Percentiles rank a stretch among this genome's conserved stretches.
These are phyloP conservation scores for Monilinia laxa DNA, from an alignment of 2,329 filamentous ascomycete genomes.

Conservation along the genomic window DNA sequence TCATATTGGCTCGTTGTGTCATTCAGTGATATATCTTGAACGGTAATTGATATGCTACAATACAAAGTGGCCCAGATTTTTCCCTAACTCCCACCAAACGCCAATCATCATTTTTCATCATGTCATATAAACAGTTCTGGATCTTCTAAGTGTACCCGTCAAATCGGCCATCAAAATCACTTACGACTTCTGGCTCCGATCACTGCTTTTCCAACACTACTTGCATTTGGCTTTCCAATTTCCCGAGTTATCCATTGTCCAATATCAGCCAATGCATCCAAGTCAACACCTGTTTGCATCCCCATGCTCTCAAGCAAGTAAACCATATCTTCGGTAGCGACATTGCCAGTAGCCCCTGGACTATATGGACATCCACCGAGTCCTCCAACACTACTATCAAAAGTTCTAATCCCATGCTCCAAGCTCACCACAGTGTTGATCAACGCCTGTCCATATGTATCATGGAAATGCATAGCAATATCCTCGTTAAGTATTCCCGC, in stretches of 20 bases:
- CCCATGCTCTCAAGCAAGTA: conserved; percentile 75
- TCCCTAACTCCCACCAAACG: conserved; percentile 8
- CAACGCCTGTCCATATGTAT: conserved; percentile 84
- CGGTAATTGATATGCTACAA: background rate
- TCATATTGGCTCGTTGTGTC: background rate
- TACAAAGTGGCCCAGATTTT: background rate
- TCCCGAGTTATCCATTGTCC: conserved; percentile 70
- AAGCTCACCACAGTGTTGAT: conserved; percentile 77
- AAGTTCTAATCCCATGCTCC: conserved; percentile 73
- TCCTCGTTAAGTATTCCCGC: conserved; percentile 69
- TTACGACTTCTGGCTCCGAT: conserved; percentile 46
- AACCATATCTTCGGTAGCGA: conserved; percentile 80
- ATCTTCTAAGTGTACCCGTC: background rate
- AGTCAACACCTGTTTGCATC: conserved; percentile 69
- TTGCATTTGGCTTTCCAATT: conserved; percentile 62
- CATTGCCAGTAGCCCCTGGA: conserved; percentile 82
- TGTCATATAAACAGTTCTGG: background rate
- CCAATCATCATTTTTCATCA: background rate
- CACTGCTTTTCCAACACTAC: conserved; percentile 66
- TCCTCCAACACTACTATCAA: conserved; percentile 77
- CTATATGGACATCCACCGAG: conserved; percentile 84
- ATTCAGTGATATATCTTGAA: background rate
- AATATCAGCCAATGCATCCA: conserved; percentile 65
- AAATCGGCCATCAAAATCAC: background rate
- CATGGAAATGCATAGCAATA: conserved; percentile 83